Evolutionary conservation across 106 monocot genomes (phyloP).

Genomic region (Triglochin maritima): DNA sequence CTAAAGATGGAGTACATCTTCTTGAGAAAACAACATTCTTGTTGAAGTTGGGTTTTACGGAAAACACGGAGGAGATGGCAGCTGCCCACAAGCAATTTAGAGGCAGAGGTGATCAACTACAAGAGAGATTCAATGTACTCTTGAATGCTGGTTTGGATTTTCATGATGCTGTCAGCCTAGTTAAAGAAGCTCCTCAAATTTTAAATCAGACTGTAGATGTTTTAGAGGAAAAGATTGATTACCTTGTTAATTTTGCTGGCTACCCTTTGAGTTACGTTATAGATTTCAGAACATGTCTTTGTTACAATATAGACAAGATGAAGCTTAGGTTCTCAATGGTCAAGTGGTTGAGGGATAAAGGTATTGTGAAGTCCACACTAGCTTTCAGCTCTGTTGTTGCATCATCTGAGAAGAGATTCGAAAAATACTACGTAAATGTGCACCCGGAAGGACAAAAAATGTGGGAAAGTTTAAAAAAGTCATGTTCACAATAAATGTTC

Average conservation of each 20-base stretch:
- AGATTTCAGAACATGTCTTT: constrained; percentile 47
- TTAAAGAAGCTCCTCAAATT: constrained; percentile 42
- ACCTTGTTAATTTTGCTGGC: constrained; percentile 44
- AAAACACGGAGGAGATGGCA: constrained; percentile 67
- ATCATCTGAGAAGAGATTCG: constrained; percentile 45
- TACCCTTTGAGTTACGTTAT: constrained; percentile 43
- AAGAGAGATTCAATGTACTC: constrained; percentile 3
- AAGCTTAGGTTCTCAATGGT: constrained; percentile 56
- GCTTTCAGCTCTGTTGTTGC: constrained; percentile 65
- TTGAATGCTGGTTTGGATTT: constrained; percentile 50
- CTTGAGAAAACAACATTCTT: constrained; percentile 61
- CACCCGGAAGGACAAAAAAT: constrained; percentile 43
- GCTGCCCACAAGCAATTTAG: constrained; percentile 45
- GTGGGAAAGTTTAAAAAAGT: constrained; percentile 50
- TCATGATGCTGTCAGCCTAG: constrained; percentile 39
- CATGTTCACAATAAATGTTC: neutral
- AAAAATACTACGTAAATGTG: constrained; percentile 45
- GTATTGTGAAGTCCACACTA: constrained; percentile 16
- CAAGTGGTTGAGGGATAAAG: constrained; percentile 50
- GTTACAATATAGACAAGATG: constrained; percentile 57
- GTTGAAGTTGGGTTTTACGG: constrained; percentile 51
- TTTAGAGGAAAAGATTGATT: constrained; percentile 46
- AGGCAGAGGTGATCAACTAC: constrained; percentile 52
- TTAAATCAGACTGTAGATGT: constrained; percentile 53
- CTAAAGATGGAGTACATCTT: constrained; percentile 31